Base-by-base conservation (phyloP, 148 eudicot species). In the Arbutus unedo region DNA sequence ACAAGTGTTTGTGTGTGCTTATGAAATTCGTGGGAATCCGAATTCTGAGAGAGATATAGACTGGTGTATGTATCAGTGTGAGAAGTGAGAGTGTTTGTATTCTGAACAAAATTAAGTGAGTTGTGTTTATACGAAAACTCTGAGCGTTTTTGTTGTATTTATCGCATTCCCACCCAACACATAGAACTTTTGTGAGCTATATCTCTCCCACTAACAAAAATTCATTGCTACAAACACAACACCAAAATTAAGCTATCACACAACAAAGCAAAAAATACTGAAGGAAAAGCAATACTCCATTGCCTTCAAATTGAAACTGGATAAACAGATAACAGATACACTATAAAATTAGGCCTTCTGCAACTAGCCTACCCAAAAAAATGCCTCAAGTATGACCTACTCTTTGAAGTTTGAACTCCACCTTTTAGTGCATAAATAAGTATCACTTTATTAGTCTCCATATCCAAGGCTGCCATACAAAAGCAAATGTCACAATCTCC, bases 401-500 rank as follows among this genome's bases (percentile, higher is more conserved):
- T 60, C 11, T 23, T 47, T 79, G 47, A 38, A 79, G 68, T 79
- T n/a, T 62, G 56, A 79, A 78, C 31, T 78, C 21, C 18, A 57
- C 7, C 23, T 64, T 54, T 79, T 79, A 43, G n/a, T 44, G 43
- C 81, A 79, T 44, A 64, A 44, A n/a, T 25, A 44, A 4, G 8
- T 64, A 10, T 44, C 68, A n/a, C 19, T 11, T 47, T 43, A 56
- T 19, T 57, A 11, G 16, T 16, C 9, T 13, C 41, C 13, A 64
- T 18, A 47, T 62, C 44, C 11, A 47, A 64, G 82, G 82, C 57
- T 79, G 74, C 57, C 57, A 79, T 49, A 23, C 47, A 79, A 79
- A 79, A 64, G 74, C 57, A 79, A 79, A 45, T 79, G 15, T 66
- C 82, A 67, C 15, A 23, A 79, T 44, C 50, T 79, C 71, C 81